phyloP scores from a whole-genome alignment of 352 stramenopile genomes.

The Globisporangium radiosum region DNA sequence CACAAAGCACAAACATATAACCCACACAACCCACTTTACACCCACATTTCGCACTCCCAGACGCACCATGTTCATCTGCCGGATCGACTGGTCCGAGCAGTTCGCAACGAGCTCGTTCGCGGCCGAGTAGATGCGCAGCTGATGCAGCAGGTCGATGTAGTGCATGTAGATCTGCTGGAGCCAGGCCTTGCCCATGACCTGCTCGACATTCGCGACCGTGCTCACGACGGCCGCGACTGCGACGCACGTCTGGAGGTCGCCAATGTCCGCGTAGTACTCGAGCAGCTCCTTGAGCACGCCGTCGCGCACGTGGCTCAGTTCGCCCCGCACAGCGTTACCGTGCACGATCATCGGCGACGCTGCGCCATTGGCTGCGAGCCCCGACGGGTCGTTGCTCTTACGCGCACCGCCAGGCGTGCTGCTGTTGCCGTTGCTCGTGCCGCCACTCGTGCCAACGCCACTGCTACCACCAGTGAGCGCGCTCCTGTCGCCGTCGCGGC shows the following conservation, averaged over 20 bases:
- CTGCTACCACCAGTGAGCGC: neutral
- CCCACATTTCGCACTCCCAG: neutral
- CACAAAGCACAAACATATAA: no score
- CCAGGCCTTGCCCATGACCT: slow-evolving; percentile 80
- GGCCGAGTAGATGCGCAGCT: slow-evolving; percentile 82
- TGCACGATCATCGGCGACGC: slow-evolving; percentile 63
- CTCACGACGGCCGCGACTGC: slow-evolving; percentile 69
- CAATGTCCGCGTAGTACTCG: slow-evolving; percentile 81
- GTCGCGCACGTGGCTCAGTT: slow-evolving; percentile 65
- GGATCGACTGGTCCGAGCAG: slow-evolving; percentile 79
- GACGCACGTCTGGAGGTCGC: slow-evolving; percentile 82
- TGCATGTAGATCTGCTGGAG: slow-evolving; percentile 90
- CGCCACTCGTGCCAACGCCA: neutral
- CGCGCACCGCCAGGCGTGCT: neutral
- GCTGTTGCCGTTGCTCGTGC: slow-evolving; percentile 4
- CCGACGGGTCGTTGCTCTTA: slow-evolving; percentile 21
- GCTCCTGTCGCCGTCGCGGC: slow-evolving; percentile 9
- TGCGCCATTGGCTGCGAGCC: slow-evolving; percentile 8
- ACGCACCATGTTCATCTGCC: slow-evolving; percentile 87
- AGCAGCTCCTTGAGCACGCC: slow-evolving; percentile 81
- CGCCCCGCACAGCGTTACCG: slow-evolving; percentile 68
- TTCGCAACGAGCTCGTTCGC: slow-evolving; percentile 84
- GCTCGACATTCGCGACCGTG: slow-evolving; percentile 68
- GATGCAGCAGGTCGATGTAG: slow-evolving; percentile 85
- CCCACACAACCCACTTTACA: no score